Base-by-base conservation (phyloP, 108 stramenopile genomes). In the Pseudonitzschia pungens region DNA sequence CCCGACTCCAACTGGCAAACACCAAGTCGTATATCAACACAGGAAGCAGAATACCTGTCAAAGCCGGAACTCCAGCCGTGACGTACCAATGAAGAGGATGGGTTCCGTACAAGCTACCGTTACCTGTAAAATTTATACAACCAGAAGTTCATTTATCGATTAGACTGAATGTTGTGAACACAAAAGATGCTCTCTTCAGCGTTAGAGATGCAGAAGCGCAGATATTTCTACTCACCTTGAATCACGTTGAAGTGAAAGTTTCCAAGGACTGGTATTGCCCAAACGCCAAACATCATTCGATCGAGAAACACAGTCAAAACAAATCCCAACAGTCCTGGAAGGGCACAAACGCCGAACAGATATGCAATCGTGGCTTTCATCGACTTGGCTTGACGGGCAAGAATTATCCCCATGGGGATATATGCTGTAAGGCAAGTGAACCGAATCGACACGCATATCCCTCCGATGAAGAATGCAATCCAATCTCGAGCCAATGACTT, bases 171-270 rank as follows among this genome's bases (percentile, higher is more conserved):
- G 18, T 48, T 4, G 36, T 48, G 45, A 1, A 48, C 45, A 18
- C 7, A 69, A 69, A 7, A 26, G 4, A 33, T 53, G 26, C 29
- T 28, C 24, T 50, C 22, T 22, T 5, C 1, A 72, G 71, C 22
- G 54, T n/a, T 21, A 27, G 2, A 71, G 36, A 54, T 36, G 10
- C 11, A 9, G 7, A 50, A 52, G 73, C 26, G 10, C 16, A 48
- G 5, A n/a, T 12, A 18, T 48, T 48, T 18, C 45, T 48, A 12
- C 83, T 45, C 70, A 85, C 84, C 87, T 69, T 79, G 80, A 31
- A 92, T 21, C 14, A 87, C 92, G 77, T 95, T 95, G 87, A 95
- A 95, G 73, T 92, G 87, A 71, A 92, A 77, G 63, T 86, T 95
- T 22, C 90, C 92, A 53, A 95, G 70, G 50, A 92, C 81, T 20